Percentiles rank a stretch among this genome's conserved stretches.
Conservation (phyloP, 2,329 filamentous ascomycete species). For the Falciphora oryzae region DNA sequence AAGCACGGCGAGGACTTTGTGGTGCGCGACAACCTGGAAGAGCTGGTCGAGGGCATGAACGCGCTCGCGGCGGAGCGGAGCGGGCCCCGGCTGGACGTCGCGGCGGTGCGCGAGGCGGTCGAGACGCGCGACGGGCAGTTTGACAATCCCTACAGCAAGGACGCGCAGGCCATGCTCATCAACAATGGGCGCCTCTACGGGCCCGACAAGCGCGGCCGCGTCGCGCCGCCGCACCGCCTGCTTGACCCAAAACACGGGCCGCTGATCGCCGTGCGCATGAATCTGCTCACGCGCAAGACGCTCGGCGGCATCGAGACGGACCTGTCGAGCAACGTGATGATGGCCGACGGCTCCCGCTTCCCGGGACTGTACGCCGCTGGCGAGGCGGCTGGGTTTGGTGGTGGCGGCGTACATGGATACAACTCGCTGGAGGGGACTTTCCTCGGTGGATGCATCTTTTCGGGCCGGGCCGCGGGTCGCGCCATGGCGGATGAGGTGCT, state of each 20-base stretch:
- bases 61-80: slow-evolving; percentile 39
- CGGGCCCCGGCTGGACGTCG: slow-evolving; percentile 42
- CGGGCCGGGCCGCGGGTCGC: slow-evolving; percentile 49
- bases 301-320: slow-evolving; percentile 56
- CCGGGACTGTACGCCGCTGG: slow-evolving; percentile 54
- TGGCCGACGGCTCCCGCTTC: slow-evolving; percentile 40
- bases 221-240: slow-evolving; percentile 48
- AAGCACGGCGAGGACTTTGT: slow-evolving; percentile 55
- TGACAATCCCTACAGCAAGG: slow-evolving; percentile 51
- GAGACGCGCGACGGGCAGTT: slow-evolving; percentile 51
- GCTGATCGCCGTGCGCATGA: slow-evolving; percentile 54
- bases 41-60: slow-evolving; percentile 55
- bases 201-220: slow-evolving; percentile 44
- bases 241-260: slow-evolving; percentile 50
- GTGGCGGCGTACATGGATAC: slow-evolving; percentile 58
- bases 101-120: slow-evolving; percentile 38
- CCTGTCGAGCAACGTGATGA: slow-evolving; percentile 49
- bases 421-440: slow-evolving; percentile 58
- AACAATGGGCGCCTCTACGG: slow-evolving; percentile 50
- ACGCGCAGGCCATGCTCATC: slow-evolving; percentile 57
- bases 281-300: slow-evolving; percentile 55
- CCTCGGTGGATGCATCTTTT: slow-evolving; percentile 58
- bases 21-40: slow-evolving; percentile 48
- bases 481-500: slow-evolving; percentile 45
- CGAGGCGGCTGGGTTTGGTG: slow-evolving; percentile 55